Conservation (phyloP, 208 protist species). For the Acanthamoeba triangularis region DNA sequence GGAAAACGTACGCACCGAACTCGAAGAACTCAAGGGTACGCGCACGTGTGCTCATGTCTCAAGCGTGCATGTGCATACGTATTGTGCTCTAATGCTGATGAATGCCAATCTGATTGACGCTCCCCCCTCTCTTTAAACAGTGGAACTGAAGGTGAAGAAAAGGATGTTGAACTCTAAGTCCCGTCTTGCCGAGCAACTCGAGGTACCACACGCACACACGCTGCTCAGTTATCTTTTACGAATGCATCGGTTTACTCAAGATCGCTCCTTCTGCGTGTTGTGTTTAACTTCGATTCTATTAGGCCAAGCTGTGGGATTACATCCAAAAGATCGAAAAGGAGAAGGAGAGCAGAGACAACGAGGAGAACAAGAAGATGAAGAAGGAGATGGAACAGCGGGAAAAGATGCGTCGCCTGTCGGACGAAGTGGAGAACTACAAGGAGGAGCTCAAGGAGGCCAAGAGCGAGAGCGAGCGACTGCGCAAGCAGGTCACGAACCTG, state of each 20-base stretch:
- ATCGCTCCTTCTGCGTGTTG: neutral
- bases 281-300: neutral
- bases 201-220: neutral
- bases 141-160: conserved; percentile 65
- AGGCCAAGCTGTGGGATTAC: conserved; percentile 60
- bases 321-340: conserved; percentile 65
- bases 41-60: neutral
- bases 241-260: neutral
- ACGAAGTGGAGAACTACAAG: conserved; percentile 62
- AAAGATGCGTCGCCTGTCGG: neutral
- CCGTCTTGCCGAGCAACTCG: conserved; percentile 22
- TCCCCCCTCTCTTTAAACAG: neutral
- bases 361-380: conserved; percentile 65
- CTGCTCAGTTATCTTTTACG: neutral
- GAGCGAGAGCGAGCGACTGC: conserved; percentile 49
- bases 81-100: neutral
- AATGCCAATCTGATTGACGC: neutral
- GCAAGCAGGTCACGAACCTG: conserved; percentile 41
- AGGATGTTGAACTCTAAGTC: conserved; percentile 48
- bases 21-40: conserved; percentile 44
- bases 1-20: neutral
- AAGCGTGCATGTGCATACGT: neutral
- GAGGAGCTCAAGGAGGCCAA: conserved; percentile 47
- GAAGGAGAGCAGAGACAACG: conserved; percentile 60
- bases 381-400: conserved; percentile 51